Percentiles rank a stretch among this genome's conserved stretches.
Conservation (phyloP, 495 filamentous ascomycete genomes). For the Sphaerosporella brunnea region DNA sequence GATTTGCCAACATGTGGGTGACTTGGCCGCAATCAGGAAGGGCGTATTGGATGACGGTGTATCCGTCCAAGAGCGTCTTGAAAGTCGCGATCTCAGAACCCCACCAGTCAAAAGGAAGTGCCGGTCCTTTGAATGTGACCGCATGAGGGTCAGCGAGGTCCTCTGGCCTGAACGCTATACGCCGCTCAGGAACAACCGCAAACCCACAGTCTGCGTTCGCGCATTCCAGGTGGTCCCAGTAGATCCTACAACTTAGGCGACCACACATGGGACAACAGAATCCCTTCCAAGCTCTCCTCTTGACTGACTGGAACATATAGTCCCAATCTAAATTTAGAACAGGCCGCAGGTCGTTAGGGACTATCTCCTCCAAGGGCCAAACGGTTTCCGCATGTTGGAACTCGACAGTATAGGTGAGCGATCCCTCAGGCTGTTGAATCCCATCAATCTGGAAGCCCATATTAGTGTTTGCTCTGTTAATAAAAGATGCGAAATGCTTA, state of each 20-base stretch:
- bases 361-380: conserved; percentile 28
- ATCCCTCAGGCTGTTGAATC: neutral
- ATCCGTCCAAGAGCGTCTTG: conserved; percentile 17
- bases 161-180: conserved; percentile 25
- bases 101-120: conserved; percentile 15
- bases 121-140: conserved; percentile 19
- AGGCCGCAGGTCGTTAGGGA: conserved; percentile 29
- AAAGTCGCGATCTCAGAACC: conserved; percentile 12
- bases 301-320: conserved; percentile 19
- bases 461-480: no score
- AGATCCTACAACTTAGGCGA: conserved; percentile 41
- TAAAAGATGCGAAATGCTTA: no score
- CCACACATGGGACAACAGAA: conserved; percentile 58
- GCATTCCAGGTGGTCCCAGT: conserved; percentile 53
- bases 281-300: conserved; percentile 37
- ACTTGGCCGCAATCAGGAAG: conserved; percentile 39
- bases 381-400: conserved; percentile 38
- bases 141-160: conserved; percentile 25
- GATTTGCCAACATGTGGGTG: conserved; percentile 42
- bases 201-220: conserved; percentile 32
- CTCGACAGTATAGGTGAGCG: conserved; percentile 13
- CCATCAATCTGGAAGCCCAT: neutral
- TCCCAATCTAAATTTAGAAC: conserved; percentile 23
- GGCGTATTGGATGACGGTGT: conserved; percentile 25
- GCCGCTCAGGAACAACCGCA: conserved; percentile 26